A percentile compares a stretch with the other conserved stretches of the same genome.
Evolutionary conservation across 2,329 filamentous ascomycete genomes (phyloP).

Genomic region (Diaporthe aspalathi): DNA sequence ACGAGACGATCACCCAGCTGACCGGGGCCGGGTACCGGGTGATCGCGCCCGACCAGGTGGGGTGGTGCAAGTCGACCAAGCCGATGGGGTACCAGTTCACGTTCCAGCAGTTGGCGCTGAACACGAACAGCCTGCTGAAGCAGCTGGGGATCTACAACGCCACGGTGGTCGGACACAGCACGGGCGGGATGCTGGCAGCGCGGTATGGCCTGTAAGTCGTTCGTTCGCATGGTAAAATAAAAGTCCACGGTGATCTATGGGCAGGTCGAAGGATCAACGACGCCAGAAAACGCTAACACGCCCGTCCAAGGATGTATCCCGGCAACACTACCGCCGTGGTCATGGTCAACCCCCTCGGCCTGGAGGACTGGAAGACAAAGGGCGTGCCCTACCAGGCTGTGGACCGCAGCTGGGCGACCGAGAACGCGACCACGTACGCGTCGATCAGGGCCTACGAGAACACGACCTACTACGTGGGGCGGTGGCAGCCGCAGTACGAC

Average conservation of each 20-base stretch:
- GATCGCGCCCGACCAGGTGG: slow-evolving; percentile 65
- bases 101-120: slow-evolving; percentile 61
- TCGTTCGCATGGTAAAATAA: too few relatives aligned
- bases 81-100: slow-evolving; percentile 63
- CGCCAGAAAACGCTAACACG: background rate
- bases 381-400: slow-evolving; percentile 60
- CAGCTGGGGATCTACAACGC: slow-evolving; percentile 56
- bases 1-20: slow-evolving; percentile 57
- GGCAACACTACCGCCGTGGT: slow-evolving; percentile 55
- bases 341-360: slow-evolving; percentile 63
- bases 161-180: slow-evolving; percentile 64
- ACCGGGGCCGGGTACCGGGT: slow-evolving; percentile 60
- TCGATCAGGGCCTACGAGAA: slow-evolving; percentile 61
- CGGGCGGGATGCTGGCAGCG: slow-evolving; percentile 65
- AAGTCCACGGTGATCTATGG: too few relatives aligned
- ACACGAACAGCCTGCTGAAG: slow-evolving; percentile 60
- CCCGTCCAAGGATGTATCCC: slow-evolving; percentile 54
- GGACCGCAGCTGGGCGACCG: slow-evolving; percentile 52
- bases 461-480: slow-evolving; percentile 59
- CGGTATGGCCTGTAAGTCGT: slow-evolving; percentile 56
- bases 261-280: background rate
- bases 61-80: slow-evolving; percentile 69
- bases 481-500: slow-evolving; percentile 63
- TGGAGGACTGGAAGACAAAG: slow-evolving; percentile 65
- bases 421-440: slow-evolving; percentile 55